phyloP scores from a whole-genome alignment of 2,329 filamentous ascomycete species.

The Botrytis medusae region DNA sequence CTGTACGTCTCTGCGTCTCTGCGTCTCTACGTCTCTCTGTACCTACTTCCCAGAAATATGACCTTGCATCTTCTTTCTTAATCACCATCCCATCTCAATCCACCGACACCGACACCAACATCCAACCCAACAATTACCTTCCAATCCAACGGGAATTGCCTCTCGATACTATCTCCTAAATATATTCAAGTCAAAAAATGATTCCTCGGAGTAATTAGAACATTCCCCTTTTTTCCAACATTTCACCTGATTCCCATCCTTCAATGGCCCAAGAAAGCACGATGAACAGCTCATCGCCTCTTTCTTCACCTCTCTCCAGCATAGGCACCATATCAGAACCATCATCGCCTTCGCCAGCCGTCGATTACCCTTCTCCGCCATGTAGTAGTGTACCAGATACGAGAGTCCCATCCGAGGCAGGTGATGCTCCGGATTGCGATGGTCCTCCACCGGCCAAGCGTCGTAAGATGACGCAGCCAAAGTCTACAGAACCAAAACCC shows the following conservation, averaged over 20 bases:
- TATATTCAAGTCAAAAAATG: conserved; percentile 13
- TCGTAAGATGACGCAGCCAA: conserved; percentile 61
- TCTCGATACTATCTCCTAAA: not conserved
- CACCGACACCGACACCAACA: not conserved
- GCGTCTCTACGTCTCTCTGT: too few relatives aligned
- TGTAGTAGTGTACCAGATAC: conserved; percentile 36
- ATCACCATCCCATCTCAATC: not conserved
- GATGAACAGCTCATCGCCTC: conserved; percentile 28
- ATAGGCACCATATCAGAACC: conserved; percentile 42
- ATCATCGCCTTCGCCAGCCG: conserved; percentile 30
- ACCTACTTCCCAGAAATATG: not conserved
- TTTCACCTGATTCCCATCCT: not conserved
- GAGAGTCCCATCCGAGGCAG: conserved; percentile 27
- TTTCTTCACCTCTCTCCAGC: conserved; percentile 41
- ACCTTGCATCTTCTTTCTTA: not conserved
- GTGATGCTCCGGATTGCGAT: conserved; percentile 44
- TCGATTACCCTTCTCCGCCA: conserved; percentile 38
- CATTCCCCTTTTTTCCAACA: conserved; percentile 9
- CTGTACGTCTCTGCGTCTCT: too few relatives aligned
- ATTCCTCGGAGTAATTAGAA: conserved; percentile 19
- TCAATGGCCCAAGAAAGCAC: conserved; percentile 1
- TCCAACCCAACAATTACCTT: not conserved
- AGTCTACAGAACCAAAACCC: conserved; percentile 46
- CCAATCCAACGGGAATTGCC: not conserved
- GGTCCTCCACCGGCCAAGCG: conserved; percentile 73